Conservation (phyloP, 805 yeast species). For the Candida montana region DNA sequence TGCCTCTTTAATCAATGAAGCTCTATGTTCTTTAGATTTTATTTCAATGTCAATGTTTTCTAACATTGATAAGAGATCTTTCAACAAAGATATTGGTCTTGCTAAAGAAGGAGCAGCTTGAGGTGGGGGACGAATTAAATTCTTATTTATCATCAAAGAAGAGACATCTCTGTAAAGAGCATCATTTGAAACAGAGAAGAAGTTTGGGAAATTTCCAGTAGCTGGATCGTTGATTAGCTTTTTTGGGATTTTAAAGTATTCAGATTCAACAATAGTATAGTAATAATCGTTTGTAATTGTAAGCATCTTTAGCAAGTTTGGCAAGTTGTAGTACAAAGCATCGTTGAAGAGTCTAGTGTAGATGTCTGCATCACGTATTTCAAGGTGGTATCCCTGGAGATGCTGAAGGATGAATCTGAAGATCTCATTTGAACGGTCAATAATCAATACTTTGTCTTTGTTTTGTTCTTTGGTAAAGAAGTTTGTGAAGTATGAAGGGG, state of each 20-base stretch:
- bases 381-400: constrained; percentile 73
- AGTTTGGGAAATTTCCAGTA: constrained; percentile 71
- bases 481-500: constrained; percentile 82
- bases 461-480: constrained; percentile 45
- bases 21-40: constrained; percentile 48
- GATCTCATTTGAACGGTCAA: constrained; percentile 69
- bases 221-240: constrained; percentile 41
- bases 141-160: constrained; percentile 30
- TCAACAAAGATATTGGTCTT: constrained; percentile 15
- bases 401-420: constrained; percentile 66
- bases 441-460: constrained; percentile 41
- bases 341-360: constrained; percentile 63
- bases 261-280: constrained; percentile 52
- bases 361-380: constrained; percentile 53
- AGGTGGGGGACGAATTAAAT: constrained; percentile 74
- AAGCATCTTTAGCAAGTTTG: constrained; percentile 45
- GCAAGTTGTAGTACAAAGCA: constrained; percentile 64
- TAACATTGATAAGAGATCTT: constrained; percentile 42
- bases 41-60: constrained; percentile 50
- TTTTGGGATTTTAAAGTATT: constrained; percentile 54
- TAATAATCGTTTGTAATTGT: constrained; percentile 46
- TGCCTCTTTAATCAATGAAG: constrained; percentile 60
- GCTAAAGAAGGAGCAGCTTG: constrained; percentile 48
- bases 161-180: constrained; percentile 48
- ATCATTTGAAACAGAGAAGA: constrained; percentile 58